Evolutionary conservation across 2,329 filamentous ascomycete species (phyloP), one percentile per base, ranked within the genome.

Genomic region (Beauveria australis): DNA sequence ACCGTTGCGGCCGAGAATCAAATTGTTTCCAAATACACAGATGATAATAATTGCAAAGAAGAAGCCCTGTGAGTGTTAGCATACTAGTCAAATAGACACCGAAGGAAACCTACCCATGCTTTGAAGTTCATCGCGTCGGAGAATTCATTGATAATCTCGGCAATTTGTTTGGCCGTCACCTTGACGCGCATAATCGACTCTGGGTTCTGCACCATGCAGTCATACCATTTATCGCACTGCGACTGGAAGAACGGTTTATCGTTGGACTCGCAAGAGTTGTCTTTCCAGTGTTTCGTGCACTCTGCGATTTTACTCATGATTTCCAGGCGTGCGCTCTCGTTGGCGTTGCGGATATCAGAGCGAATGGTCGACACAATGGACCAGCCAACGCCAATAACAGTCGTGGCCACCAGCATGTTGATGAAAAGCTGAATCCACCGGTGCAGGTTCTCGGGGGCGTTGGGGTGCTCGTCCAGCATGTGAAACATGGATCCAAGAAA

Each of bases 121-220:
- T 97, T 97, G 74, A 91, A 88, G 64, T 89, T 91, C 73, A 97
- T 92, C 6, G 90, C 87, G 67, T 96, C 91, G 5, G 96, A 87
- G 72, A 97, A 97, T 68, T 89, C 88, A 71, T 97, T 97, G 73
- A 97, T 88, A 46, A 99, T 96, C 69, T 91, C 86, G 1, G 93
- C 93, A 70, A 97, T 89, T 28, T 92, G 94, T 69, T 90, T 88
- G 5, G 91, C 92, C 19, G 89, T 91, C 44, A 96, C 85, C 68
- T 87, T 88, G 47, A 93, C 88, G 43, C 88, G 81, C 66, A 90
- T 92, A 60, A 96, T 85, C 60, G 85, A 85, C 49, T 86, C 81
- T 0, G 92, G 87, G 68, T 97, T 90, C 65, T 88, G 85, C 65
- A 87, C 86, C 91, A 96, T 96, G 74, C 94, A 97, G 37, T 84